Evolutionary conservation across 495 filamentous ascomycete genomes (phyloP).

Genomic region (Neurospora sp.): DNA sequence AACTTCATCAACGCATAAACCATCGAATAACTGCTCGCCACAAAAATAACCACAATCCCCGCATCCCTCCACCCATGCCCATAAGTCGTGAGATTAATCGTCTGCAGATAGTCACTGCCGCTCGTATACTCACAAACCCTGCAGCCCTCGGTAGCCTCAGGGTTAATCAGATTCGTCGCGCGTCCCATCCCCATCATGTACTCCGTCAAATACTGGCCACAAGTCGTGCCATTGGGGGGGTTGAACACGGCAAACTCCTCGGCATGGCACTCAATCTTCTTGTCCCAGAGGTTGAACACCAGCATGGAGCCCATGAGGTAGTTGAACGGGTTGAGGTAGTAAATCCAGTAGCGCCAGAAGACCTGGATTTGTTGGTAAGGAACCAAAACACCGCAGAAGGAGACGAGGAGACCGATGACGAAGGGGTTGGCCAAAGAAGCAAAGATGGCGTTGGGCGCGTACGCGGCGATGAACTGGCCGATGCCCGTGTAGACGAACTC

Average conservation of each 20-base stretch:
- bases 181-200: conserved; percentile 21
- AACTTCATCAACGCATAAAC: conserved; percentile 25
- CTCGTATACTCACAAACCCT: conserved; percentile 50
- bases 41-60: conserved; percentile 34
- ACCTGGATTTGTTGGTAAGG: conserved; percentile 40
- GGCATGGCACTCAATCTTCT: conserved; percentile 5
- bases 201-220: conserved; percentile 15
- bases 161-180: conserved; percentile 28
- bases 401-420: conserved; percentile 39
- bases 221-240: conserved; percentile 16
- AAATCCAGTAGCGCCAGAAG: conserved; percentile 39
- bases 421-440: conserved; percentile 43
- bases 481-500: conserved; percentile 39
- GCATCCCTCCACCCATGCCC: conserved; percentile 53
- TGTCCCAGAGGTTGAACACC: conserved; percentile 14
- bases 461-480: conserved; percentile 35
- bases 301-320: conserved; percentile 40
- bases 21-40: conserved; percentile 19
- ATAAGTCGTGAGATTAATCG: conserved; percentile 26
- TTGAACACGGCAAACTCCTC: conserved; percentile 17
- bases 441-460: conserved; percentile 45
- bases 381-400: conserved; percentile 46
- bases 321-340: conserved; percentile 47
- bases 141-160: conserved; percentile 37
- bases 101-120: conserved; percentile 45